Conservation (phyloP, 495 filamentous ascomycete species). For the Talaromyces adpressus region DNA sequence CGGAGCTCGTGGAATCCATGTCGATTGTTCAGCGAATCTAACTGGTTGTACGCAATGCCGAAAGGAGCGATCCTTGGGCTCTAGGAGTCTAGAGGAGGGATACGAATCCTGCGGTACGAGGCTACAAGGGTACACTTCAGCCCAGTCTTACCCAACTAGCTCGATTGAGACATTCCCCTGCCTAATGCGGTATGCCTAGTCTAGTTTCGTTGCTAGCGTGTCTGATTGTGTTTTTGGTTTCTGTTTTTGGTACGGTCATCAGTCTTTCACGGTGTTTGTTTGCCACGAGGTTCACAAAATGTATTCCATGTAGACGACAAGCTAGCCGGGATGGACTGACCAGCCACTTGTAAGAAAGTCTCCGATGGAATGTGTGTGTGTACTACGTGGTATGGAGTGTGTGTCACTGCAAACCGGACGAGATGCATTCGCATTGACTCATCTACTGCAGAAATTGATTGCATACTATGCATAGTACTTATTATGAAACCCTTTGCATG, state of each 20-base stretch:
- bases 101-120: background rate
- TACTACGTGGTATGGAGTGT: background rate
- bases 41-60: background rate
- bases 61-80: background rate
- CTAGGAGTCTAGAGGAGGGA: background rate
- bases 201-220: background rate
- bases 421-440: background rate
- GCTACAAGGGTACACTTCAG: background rate
- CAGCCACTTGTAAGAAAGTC: background rate
- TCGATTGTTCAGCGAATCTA: background rate
- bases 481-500: background rate
- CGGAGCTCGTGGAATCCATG: background rate
- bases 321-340: background rate
- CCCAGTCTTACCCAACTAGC: background rate
- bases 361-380: background rate
- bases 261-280: background rate
- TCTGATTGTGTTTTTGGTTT: background rate
- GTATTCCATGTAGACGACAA: background rate
- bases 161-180: background rate
- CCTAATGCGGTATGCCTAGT: background rate
- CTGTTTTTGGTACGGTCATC: background rate
- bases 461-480: background rate
- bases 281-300: background rate
- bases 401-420: background rate
- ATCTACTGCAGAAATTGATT: background rate